Evolutionary conservation across 768 basidiomycete species (phyloP).

Genomic region (Fomitopsis serialis): DNA sequence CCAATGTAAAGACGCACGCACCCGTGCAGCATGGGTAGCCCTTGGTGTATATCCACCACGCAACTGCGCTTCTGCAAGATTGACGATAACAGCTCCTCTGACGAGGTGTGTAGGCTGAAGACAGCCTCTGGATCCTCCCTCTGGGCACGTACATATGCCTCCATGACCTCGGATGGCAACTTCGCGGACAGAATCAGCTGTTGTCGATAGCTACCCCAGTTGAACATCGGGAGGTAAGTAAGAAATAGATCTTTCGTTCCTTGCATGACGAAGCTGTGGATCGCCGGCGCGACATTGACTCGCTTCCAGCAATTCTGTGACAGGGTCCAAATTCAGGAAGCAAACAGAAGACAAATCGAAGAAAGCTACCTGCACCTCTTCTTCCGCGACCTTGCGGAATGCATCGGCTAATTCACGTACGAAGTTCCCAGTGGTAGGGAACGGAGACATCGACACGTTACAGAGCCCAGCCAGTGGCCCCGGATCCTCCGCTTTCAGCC

Average conservation of each 20-base stretch:
- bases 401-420: slow-evolving; percentile 24
- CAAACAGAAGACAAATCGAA: not conserved
- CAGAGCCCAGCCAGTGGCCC: slow-evolving; percentile 31
- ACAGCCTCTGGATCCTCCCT: not conserved
- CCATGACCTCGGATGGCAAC: not conserved
- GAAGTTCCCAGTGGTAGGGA: slow-evolving; percentile 26
- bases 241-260: slow-evolving; percentile 29
- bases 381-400: slow-evolving; percentile 28
- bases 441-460: slow-evolving; percentile 39
- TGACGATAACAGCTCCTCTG: not conserved
- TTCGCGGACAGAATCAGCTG: slow-evolving; percentile 29
- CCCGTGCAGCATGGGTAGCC: not conserved
- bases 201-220: slow-evolving; percentile 29
- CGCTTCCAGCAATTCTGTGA: slow-evolving; percentile 19
- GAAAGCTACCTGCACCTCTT: slow-evolving; percentile 28
- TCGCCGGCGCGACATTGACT: slow-evolving; percentile 27
- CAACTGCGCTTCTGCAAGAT: not conserved
- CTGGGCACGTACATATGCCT: not conserved
- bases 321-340: not conserved
- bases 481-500: slow-evolving; percentile 17
- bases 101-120: not conserved
- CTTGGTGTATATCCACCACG: not conserved
- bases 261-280: slow-evolving; percentile 33
- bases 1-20: too few species aligned
- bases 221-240: slow-evolving; percentile 30